These are phyloP conservation scores for Prorocentrum cordatum DNA, from an alignment of 169 alveolate genomes.

Conservation along the genomic window DNA sequence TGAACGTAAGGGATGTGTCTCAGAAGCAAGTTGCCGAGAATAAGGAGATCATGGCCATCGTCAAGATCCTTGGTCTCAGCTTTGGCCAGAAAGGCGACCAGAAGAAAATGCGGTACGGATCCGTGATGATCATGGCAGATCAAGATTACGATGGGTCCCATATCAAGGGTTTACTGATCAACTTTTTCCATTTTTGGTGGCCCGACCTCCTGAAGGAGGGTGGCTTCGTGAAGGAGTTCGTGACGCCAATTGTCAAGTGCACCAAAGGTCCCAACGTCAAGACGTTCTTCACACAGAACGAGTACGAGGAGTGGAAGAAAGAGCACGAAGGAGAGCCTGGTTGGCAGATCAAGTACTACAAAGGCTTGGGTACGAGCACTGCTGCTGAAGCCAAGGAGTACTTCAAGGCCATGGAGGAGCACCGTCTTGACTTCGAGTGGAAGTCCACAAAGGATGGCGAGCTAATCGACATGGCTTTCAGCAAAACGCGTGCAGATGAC, in stretches of 20 bases:
- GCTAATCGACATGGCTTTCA: constrained; percentile 97
- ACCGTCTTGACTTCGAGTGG: constrained; percentile 16
- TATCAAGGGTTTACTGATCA: constrained; percentile 98
- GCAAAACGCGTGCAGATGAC: constrained; percentile 94
- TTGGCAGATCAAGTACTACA: constrained; percentile 98
- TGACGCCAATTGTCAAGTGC: constrained; percentile 97
- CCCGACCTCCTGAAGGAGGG: constrained; percentile 90
- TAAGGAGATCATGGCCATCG: constrained; percentile 89
- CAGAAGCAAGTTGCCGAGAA: constrained; percentile 85
- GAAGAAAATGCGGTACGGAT: constrained; percentile 92
- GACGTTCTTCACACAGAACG: constrained; percentile 87
- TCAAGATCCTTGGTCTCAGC: constrained; percentile 89
- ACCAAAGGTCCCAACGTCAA: constrained; percentile 74
- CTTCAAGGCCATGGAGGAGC: constrained; percentile 75
- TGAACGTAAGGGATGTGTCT: constrained; percentile 94
- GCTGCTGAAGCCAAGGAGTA: constrained; percentile 98
- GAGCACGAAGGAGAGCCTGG: constrained; percentile 78
- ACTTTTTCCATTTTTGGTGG: constrained; percentile 92
- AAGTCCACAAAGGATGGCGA: too few relatives aligned
- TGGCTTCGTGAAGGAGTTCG: constrained; percentile 96
- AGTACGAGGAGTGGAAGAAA: constrained; percentile 80
- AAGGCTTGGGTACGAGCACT: constrained; percentile 99
- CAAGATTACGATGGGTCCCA: constrained; percentile 99
- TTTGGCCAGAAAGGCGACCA: constrained; percentile 73
- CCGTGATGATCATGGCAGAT: constrained; percentile 99